These are phyloP conservation scores for Pseudogymnoascus sp. DNA, from an alignment of 2,329 filamentous ascomycete species.

Conservation along the genomic window DNA sequence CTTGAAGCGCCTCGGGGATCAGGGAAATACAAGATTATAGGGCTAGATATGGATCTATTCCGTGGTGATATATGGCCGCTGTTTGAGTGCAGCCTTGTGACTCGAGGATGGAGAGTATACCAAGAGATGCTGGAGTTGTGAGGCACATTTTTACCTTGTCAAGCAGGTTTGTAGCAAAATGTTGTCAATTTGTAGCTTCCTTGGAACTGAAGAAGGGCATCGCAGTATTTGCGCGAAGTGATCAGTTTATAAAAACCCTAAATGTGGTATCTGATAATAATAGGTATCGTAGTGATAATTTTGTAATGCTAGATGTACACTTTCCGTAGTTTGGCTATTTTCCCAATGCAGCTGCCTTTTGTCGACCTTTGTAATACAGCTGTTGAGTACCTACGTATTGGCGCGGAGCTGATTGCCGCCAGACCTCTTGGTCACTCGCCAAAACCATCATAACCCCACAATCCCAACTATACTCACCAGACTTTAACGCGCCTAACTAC, in stretches of 20 bases:
- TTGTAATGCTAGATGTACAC: conserved; percentile 3
- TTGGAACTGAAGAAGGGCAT: neutral
- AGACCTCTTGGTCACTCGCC: conserved; percentile 13
- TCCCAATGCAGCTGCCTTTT: conserved; percentile 4
- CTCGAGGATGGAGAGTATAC: neutral
- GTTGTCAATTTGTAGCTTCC: neutral
- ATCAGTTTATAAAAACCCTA: neutral
- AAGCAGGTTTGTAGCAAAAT: conserved; percentile 3
- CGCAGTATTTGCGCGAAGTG: neutral
- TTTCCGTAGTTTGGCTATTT: neutral
- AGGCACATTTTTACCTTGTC: neutral
- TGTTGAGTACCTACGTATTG: conserved; percentile 9
- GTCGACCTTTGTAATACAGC: conserved; percentile 5
- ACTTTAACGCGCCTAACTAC: conserved; percentile 6
- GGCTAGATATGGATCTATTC: neutral
- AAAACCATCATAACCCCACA: conserved; percentile 18
- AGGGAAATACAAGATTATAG: neutral
- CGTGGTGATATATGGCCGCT: neutral
- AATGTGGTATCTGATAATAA: neutral
- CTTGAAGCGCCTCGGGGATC: neutral
- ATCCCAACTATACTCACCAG: conserved; percentile 11
- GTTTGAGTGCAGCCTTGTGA: too few relatives aligned
- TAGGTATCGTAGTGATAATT: neutral
- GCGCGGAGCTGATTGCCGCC: conserved; percentile 10
- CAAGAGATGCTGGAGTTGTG: neutral